Percentiles rank a stretch among this genome's conserved stretches.
These are phyloP conservation scores for Phytophthora crassamura DNA, from an alignment of 352 stramenopile genomes.

Conservation along the genomic window DNA sequence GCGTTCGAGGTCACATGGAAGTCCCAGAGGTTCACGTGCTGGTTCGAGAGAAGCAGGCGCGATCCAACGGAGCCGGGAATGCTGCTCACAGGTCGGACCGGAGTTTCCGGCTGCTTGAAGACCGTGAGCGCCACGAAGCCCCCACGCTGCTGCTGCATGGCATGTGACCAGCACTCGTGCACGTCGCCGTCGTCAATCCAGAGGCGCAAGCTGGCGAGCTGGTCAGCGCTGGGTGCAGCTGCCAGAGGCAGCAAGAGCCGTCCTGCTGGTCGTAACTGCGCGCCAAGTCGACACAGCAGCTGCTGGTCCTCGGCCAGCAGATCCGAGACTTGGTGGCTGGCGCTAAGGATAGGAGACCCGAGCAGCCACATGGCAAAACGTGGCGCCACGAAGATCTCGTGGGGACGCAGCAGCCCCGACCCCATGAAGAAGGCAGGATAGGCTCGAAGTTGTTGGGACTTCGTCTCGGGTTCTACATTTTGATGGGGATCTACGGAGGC, in stretches of 20 bases:
- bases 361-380: slow-evolving; percentile 52
- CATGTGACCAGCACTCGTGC: slow-evolving; percentile 15
- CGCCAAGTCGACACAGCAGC: slow-evolving; percentile 24
- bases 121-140: slow-evolving; percentile 35
- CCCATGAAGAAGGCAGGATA: not conserved
- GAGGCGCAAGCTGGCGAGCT: slow-evolving; percentile 18
- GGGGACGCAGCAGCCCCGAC: slow-evolving; percentile 6
- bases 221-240: slow-evolving; percentile 16
- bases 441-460: too few species aligned
- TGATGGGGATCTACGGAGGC: not conserved
- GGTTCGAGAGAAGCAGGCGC: slow-evolving; percentile 42
- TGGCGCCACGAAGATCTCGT: slow-evolving; percentile 23
- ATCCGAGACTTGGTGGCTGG: slow-evolving; percentile 25
- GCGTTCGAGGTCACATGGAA: slow-evolving; percentile 34
- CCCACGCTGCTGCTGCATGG: slow-evolving; percentile 16
- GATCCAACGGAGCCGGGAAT: slow-evolving; percentile 34
- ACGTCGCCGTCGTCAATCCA: slow-evolving; percentile 26
- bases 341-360: not conserved
- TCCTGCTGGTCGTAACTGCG: slow-evolving; percentile 32
- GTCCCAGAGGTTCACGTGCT: slow-evolving; percentile 48
- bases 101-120: slow-evolving; percentile 28
- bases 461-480: slow-evolving; percentile 3
- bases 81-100: slow-evolving; percentile 6
- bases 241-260: slow-evolving; percentile 40
- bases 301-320: slow-evolving; percentile 34